Evolutionary conservation across 495 filamentous ascomycete genomes (phyloP).

Genomic region (Cercophora samala): DNA sequence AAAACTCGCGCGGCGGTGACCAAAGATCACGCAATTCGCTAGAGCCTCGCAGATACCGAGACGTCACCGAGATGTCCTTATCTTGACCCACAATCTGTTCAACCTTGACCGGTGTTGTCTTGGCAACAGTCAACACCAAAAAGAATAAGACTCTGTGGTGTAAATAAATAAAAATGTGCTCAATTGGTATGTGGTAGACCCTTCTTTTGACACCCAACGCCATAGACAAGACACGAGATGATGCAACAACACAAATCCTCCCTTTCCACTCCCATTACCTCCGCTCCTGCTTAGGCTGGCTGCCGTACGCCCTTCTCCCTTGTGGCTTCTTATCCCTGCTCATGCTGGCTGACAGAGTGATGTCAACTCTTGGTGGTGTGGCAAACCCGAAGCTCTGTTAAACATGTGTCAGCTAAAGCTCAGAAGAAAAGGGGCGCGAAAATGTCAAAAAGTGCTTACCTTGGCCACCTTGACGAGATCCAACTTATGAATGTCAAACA

Average conservation of each 20-base stretch:
- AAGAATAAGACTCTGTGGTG: not conserved
- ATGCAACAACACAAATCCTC: not conserved
- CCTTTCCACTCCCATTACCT: conserved; percentile 10
- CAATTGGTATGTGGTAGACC: conserved; percentile 4
- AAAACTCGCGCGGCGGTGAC: conserved; percentile 2
- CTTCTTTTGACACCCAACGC: conserved; percentile 12
- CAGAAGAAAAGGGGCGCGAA: not conserved
- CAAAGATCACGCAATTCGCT: conserved; percentile 10
- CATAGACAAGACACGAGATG: not conserved
- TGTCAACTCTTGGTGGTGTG: conserved; percentile 86
- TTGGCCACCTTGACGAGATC: conserved; percentile 92
- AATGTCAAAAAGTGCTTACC: conserved; percentile 14
- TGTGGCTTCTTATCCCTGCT: conserved; percentile 78
- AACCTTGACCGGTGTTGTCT: not conserved
- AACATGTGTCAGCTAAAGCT: conserved; percentile 8
- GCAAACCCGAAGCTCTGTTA: conserved; percentile 75
- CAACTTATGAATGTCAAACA: conserved; percentile 91
- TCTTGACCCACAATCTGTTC: not conserved
- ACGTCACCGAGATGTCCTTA: not conserved
- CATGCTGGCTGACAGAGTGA: conserved; percentile 83
- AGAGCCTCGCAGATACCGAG: not conserved
- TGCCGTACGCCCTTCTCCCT: conserved; percentile 76
- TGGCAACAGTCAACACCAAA: not conserved
- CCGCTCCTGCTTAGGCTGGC: conserved; percentile 46
- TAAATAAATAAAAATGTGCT: not conserved